Base-by-base conservation (phyloP, 177 flowering plant species). In the Telopea speciosissima region DNA sequence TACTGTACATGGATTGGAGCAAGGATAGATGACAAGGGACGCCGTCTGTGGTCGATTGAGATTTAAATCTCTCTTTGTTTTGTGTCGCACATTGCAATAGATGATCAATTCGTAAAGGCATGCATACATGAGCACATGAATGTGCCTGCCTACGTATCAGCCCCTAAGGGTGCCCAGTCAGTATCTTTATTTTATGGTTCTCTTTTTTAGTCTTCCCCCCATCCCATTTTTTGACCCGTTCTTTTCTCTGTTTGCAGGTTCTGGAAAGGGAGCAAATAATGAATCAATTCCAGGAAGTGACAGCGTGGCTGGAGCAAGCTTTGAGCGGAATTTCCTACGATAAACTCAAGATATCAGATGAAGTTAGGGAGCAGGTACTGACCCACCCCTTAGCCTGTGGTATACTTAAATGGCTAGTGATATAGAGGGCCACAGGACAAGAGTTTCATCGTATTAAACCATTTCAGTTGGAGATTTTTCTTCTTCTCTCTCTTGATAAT, bases 291-390 rank as follows among this genome's bases (percentile, higher is more conserved):
- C 85, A 85, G 62, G 90, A 90, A 73, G 90, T 92, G 77, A 87
- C 93, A 23, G 59, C 81, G 69, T 81, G 74, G 10, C 56, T 94
- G 75, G 99, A 94, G 75, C 87, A 85, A 68, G 90, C 97, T 77
- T 78, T 94, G 73, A 79, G 82, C 71, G 86, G 80, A 78, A 83
- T 92, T 78, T 79, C 84, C 62, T 80, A 75, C 75, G 96, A 92
- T 11, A 82, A 82, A 63, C 89, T 94, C 70, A 92, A 89, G 77
- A 89, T 94, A 77, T 89, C 97, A 42, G 97, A 94, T 76, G 98
- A 94, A 88, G 97, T 92, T 68, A 88, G 85, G 76, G 97, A 94
- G 74, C 98, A 94, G 97, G 98, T 92, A 83, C 52, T 65, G 58
- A 74, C 44, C 26, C 26, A 49, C 68, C 24, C 36, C 9, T 28